Evolutionary conservation across 2,329 filamentous ascomycete genomes (phyloP).

Genomic region (Raffaelea ambrosiae): DNA sequence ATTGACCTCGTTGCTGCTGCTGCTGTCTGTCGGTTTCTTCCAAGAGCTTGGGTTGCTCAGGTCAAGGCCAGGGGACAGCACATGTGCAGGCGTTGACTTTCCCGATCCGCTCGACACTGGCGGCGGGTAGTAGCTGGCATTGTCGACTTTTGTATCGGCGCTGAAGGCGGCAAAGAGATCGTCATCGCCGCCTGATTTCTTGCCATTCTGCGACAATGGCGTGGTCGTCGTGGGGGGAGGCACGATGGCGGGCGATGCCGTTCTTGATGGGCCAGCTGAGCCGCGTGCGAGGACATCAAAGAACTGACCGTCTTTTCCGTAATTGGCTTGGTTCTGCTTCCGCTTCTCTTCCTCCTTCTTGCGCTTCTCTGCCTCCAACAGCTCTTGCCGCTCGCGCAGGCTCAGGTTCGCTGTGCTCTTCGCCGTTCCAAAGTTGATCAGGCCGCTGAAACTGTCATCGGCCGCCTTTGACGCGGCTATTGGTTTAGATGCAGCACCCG

Average conservation of each 20-base stretch:
- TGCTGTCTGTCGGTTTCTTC: constrained; percentile 23
- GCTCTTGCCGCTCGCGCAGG: constrained; percentile 68
- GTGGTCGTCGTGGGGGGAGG: background rate
- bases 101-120: constrained; percentile 30
- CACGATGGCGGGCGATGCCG: constrained; percentile 30
- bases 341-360: constrained; percentile 67
- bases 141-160: constrained; percentile 58
- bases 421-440: constrained; percentile 51
- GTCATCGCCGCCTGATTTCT: constrained; percentile 39
- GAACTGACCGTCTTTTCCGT: constrained; percentile 64
- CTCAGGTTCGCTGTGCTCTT: constrained; percentile 63
- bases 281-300: constrained; percentile 61
- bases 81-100: constrained; percentile 34
- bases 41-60: constrained; percentile 47
- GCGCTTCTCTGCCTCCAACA: constrained; percentile 55
- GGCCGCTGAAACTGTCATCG: constrained; percentile 69
- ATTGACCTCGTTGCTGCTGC: background rate
- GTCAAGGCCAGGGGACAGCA: constrained; percentile 34
- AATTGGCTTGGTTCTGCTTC: constrained; percentile 66
- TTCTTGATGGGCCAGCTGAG: constrained; percentile 39
- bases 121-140: constrained; percentile 56
- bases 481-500: constrained; percentile 23
- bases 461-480: constrained; percentile 38
- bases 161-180: constrained; percentile 62
- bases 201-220: constrained; percentile 16